Evolutionary conservation across 1,284 basidiomycete species (phyloP).

Genomic region (Malassezia restricta): DNA sequence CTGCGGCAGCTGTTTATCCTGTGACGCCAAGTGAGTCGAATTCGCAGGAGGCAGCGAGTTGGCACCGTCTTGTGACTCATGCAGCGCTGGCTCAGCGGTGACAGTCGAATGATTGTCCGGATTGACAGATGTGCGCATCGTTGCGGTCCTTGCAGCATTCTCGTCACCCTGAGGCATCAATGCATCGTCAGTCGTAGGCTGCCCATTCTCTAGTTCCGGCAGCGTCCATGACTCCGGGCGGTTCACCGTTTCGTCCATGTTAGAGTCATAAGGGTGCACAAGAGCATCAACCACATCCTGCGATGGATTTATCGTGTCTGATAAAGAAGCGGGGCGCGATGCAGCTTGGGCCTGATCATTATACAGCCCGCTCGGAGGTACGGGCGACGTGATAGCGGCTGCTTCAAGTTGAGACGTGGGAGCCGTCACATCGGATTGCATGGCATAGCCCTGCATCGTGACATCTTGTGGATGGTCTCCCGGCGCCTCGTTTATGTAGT

Average conservation of each 20-base stretch:
- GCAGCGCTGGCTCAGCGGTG: neutral
- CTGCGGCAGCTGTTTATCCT: too few relatives aligned
- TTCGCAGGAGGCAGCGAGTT: neutral
- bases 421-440: neutral
- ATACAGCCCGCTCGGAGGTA: neutral
- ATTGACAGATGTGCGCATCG: neutral
- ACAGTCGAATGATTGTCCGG: neutral
- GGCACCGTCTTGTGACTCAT: neutral
- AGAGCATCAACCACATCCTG: neutral
- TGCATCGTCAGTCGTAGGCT: neutral
- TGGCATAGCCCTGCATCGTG: neutral
- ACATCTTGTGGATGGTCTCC: neutral
- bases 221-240: neutral
- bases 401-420: neutral
- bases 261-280: neutral
- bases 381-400: neutral
- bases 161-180: neutral
- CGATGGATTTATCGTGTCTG: neutral
- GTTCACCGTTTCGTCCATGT: neutral
- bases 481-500: neutral
- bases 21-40: too few relatives aligned
- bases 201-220: neutral
- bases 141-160: neutral
- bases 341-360: neutral
- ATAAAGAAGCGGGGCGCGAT: neutral